Evolutionary conservation across 805 yeast species (phyloP), one percentile per base, ranked within the genome.

Genomic region (Dipodascus albidus): DNA sequence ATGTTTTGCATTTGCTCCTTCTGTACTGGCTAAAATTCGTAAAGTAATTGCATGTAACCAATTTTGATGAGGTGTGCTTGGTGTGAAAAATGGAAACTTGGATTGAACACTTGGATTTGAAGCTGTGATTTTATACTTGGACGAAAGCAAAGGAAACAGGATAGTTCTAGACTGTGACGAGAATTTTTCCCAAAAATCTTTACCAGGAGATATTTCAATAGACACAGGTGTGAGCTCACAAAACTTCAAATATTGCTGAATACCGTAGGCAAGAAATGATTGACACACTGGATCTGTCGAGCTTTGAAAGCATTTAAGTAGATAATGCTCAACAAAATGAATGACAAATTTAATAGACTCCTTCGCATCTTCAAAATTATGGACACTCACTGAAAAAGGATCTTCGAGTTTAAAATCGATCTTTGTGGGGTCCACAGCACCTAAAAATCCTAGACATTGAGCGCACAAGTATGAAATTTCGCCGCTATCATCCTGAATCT

Each of bases 221-320:
- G 50, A 41, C 6, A 23, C 23, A 2, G 62, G 58, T 48, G 68
- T 70, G 21, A 82, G 67, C 1, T 78, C 81, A 63, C 88, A 74
- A 15, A 80, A 75, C 58, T 81, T 81, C 51, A 93, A 68, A 50
- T 83, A 82, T 57, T 88, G 93, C 65, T 93, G 99, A 79, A 93
- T 87, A 0, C 91, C 85, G 66, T 79, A 85, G 0, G 96, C 96
- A 35, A 89, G 74, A 62, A 84, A 86, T 54, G 86, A 74, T 65
- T 93, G 99, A 50, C 81, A 79, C 21, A 80, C 78, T 0, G 98
- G 96, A 62, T 89, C 89, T 33, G 84, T 85, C 1, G 96, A 84
- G 0, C 96, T 89, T 81, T 95, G 83, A 67, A 89, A 90, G 1
- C 88, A 80, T 33, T 87, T 88, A 6, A 90, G 84, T n/a, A 93